Conservation (phyloP, 2,329 filamentous ascomycete species). For the Fusarium drepaniforme region DNA sequence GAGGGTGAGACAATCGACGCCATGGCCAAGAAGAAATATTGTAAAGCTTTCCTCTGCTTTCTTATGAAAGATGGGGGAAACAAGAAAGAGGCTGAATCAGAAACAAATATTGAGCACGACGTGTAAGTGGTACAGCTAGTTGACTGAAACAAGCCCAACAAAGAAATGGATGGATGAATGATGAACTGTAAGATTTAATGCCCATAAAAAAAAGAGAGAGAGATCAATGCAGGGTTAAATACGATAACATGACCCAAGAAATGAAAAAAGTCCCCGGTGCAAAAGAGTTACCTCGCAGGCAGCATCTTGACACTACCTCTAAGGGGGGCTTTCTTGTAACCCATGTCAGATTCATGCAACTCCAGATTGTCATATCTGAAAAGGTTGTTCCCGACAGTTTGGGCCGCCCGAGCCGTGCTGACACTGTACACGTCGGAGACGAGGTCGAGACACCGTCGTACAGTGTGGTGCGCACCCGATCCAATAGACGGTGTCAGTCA, state of each 20-base stretch:
- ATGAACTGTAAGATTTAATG: background rate
- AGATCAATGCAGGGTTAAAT: slow-evolving; percentile 35
- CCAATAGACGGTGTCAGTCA: slow-evolving; percentile 29
- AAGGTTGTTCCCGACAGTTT: slow-evolving; percentile 41
- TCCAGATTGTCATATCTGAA: slow-evolving; percentile 40
- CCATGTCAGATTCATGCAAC: slow-evolving; percentile 41
- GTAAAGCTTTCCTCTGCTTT: background rate
- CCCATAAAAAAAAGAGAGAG: slow-evolving; percentile 9
- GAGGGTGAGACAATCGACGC: slow-evolving; percentile 16
- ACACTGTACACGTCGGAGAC: slow-evolving; percentile 40
- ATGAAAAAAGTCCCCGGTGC: slow-evolving; percentile 17
- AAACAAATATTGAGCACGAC: slow-evolving; percentile 24
- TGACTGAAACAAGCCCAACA: slow-evolving; percentile 11
- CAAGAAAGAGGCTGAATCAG: slow-evolving; percentile 36
- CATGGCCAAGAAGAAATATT: slow-evolving; percentile 16
- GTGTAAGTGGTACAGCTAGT: slow-evolving; percentile 29
- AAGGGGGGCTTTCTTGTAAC: background rate
- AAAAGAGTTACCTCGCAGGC: slow-evolving; percentile 17
- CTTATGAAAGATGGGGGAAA: background rate
- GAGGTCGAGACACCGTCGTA: slow-evolving; percentile 23
- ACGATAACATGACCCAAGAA: slow-evolving; percentile 11
- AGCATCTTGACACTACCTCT: slow-evolving; percentile 29
- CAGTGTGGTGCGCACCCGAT: slow-evolving; percentile 21
- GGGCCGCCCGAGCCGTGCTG: slow-evolving; percentile 39
- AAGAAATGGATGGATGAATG: background rate